Evolutionary conservation across 2,329 filamentous ascomycete genomes (phyloP).

Genomic region (Colletotrichum eremochloae): DNA sequence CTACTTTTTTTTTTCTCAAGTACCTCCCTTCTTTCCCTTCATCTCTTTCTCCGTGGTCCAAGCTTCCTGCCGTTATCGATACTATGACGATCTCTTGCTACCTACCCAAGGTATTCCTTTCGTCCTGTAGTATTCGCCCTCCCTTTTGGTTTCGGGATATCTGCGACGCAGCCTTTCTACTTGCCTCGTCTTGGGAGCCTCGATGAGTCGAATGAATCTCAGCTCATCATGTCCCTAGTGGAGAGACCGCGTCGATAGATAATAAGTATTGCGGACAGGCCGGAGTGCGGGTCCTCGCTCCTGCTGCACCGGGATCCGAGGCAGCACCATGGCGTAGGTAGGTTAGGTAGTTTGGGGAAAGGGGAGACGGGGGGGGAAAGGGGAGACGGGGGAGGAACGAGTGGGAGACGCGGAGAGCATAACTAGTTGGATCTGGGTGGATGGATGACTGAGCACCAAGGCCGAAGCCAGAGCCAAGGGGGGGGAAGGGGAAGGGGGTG

Average conservation of each 20-base stretch:
- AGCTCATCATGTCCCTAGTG: neutral
- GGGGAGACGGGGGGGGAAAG: neutral
- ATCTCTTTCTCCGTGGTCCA: neutral
- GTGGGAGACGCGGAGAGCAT: conserved; percentile 10
- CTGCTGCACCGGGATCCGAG: neutral
- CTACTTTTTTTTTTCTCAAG: neutral
- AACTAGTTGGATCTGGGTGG: conserved; percentile 1
- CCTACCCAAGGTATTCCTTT: no score
- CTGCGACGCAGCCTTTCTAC: neutral
- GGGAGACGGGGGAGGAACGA: conserved; percentile 2
- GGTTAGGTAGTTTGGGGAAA: conserved; percentile 4
- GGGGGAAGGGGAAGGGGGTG: neutral
- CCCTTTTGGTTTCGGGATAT: no score
- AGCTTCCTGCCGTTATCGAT: conserved; percentile 11
- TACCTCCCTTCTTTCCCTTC: neutral
- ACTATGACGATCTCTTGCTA: neutral
- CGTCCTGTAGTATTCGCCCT: no score
- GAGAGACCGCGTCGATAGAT: neutral
- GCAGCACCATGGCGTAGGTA: neutral
- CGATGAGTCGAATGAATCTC: neutral
- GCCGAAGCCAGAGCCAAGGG: no score
- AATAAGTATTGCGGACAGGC: conserved; percentile 1
- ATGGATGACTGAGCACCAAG: conserved; percentile 1
- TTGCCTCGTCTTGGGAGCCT: neutral
- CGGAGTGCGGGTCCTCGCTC: neutral